phyloP scores from a whole-genome alignment of 2,329 filamentous ascomycete species.

The Venturia oleaginea region DNA sequence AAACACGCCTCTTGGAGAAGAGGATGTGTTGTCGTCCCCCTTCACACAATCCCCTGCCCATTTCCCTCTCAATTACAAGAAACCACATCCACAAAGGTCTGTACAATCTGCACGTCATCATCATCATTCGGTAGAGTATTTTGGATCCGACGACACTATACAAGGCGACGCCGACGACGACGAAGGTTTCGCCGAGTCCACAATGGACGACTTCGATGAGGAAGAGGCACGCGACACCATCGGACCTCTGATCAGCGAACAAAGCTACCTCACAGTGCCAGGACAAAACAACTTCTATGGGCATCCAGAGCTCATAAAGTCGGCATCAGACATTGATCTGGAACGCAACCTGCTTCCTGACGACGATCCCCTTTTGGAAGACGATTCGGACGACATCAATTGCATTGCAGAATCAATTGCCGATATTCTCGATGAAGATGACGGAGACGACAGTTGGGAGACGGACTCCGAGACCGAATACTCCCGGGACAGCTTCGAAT shows the following conservation, averaged over 20 bases:
- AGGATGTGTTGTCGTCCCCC: slow-evolving; percentile 18
- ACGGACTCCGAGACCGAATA: slow-evolving; percentile 26
- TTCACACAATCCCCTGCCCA: slow-evolving; percentile 27
- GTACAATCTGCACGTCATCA: slow-evolving; percentile 37
- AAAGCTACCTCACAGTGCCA: slow-evolving; percentile 9
- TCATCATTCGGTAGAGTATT: slow-evolving; percentile 41
- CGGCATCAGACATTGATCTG: slow-evolving; percentile 28
- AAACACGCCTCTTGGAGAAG: slow-evolving; percentile 8
- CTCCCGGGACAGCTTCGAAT: slow-evolving; percentile 21
- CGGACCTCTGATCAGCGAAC: slow-evolving; percentile 15
- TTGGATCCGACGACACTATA: slow-evolving; percentile 13
- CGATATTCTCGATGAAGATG: slow-evolving; percentile 6
- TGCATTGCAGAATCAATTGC: neutral
- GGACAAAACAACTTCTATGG: slow-evolving; percentile 19
- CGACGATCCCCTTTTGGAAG: slow-evolving; percentile 31
- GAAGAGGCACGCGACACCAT: slow-evolving; percentile 16
- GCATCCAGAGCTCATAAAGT: slow-evolving; percentile 25
- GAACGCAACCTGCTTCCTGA: slow-evolving; percentile 33
- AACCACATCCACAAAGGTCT: slow-evolving; percentile 19
- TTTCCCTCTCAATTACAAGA: slow-evolving; percentile 23
- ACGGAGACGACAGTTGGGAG: slow-evolving; percentile 14
- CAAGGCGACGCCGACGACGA: neutral
- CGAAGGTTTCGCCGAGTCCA: slow-evolving; percentile 1
- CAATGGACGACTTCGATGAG: slow-evolving; percentile 15
- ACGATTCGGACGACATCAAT: slow-evolving; percentile 4